Conservation (phyloP, 2,329 filamentous ascomycete genomes). For the Colletotrichum musicola region DNA sequence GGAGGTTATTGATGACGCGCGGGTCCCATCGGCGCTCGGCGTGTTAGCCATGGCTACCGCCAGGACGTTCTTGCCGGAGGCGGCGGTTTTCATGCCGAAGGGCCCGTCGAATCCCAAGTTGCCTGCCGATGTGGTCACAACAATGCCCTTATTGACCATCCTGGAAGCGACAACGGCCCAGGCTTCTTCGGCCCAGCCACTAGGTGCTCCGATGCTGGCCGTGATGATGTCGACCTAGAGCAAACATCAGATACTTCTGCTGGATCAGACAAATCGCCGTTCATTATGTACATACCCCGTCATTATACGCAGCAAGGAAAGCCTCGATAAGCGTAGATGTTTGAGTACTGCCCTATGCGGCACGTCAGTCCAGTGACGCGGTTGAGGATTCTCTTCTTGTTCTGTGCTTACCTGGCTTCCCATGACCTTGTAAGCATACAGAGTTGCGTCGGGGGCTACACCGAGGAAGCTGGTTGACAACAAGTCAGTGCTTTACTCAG, state of each 20-base stretch:
- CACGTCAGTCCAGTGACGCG: neutral
- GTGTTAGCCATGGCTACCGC: conserved; percentile 56
- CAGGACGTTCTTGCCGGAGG: conserved; percentile 57
- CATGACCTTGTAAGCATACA: conserved; percentile 48
- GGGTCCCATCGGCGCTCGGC: conserved; percentile 13
- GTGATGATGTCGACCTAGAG: conserved; percentile 55
- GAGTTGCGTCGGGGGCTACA: conserved; percentile 47
- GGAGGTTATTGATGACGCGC: conserved; percentile 50
- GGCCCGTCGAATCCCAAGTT: conserved; percentile 63
- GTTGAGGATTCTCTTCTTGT: neutral
- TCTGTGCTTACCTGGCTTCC: neutral
- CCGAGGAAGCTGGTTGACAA: conserved; percentile 34
- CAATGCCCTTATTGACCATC: conserved; percentile 59
- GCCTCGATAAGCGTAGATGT: conserved; percentile 46
- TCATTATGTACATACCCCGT: conserved; percentile 43
- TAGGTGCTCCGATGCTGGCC: conserved; percentile 52
- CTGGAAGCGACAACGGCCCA: conserved; percentile 57
- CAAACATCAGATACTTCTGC: neutral
- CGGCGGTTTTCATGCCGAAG: conserved; percentile 58
- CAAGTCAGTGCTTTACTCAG: neutral
- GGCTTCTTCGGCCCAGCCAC: conserved; percentile 56
- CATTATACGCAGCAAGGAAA: conserved; percentile 51
- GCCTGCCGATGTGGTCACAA: conserved; percentile 63
- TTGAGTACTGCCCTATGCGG: conserved; percentile 22
- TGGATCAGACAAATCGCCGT: neutral